Conservation (phyloP, 2,329 filamentous ascomycete species). For the Beauveria varroae region DNA sequence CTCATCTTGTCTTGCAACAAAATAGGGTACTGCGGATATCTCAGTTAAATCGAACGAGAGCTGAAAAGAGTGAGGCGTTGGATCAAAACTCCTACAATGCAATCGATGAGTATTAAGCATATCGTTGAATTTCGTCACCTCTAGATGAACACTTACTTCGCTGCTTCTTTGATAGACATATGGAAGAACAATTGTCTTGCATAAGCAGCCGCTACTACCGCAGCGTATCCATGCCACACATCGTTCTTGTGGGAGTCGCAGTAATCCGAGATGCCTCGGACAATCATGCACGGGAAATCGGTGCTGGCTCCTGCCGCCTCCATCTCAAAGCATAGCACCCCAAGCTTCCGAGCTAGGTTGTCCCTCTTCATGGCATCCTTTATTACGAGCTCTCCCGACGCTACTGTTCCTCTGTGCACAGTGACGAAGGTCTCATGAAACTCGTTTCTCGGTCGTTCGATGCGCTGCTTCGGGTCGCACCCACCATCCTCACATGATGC, state of each 20-base stretch:
- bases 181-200: slow-evolving; percentile 14
- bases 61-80: not conserved
- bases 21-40: not conserved
- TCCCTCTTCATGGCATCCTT: slow-evolving; percentile 15
- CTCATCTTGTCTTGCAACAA: not conserved
- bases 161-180: slow-evolving; percentile 7
- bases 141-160: not conserved
- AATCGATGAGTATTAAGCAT: not conserved
- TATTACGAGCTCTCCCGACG: slow-evolving; percentile 14
- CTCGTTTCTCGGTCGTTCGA: slow-evolving; percentile 11
- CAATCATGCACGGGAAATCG: slow-evolving; percentile 13
- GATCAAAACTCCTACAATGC: not conserved
- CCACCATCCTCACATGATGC: slow-evolving; percentile 11
- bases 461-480: slow-evolving; percentile 8
- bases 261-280: slow-evolving; percentile 16
- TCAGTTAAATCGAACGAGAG: not conserved
- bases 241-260: slow-evolving; percentile 15
- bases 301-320: slow-evolving; percentile 14
- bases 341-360: slow-evolving; percentile 6
- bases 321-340: slow-evolving; percentile 16
- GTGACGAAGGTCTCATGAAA: slow-evolving; percentile 8
- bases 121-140: not conserved
- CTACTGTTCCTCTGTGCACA: slow-evolving; percentile 16
- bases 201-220: slow-evolving; percentile 13
- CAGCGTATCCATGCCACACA: slow-evolving; percentile 11